Percentiles rank a stretch among this genome's conserved stretches.
Conservation (phyloP, 2,329 filamentous ascomycete species). For the Pseudopyricularia cyperi region DNA sequence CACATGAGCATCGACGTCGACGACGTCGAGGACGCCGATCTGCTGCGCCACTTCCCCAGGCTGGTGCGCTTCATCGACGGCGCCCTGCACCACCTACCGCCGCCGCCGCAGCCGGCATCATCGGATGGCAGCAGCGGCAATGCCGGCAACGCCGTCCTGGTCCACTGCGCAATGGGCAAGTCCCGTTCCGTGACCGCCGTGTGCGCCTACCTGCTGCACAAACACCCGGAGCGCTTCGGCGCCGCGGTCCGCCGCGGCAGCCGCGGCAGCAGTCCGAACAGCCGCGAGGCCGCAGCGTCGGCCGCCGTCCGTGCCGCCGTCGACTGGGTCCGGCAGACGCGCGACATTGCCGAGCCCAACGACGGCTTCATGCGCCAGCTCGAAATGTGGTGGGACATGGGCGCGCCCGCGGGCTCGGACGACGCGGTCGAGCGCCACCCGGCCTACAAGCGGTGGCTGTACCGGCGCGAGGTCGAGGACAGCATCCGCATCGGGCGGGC, state of each 20-base stretch:
- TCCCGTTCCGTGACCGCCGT: conserved; percentile 79
- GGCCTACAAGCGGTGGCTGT: conserved; percentile 63
- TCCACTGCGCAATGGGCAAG: conserved; percentile 85
- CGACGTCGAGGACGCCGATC: conserved; percentile 79
- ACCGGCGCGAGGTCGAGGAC: conserved; percentile 39
- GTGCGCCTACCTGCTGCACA: conserved; percentile 73
- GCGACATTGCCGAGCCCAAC: conserved; percentile 79
- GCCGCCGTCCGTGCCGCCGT: conserved; percentile 50
- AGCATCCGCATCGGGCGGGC: conserved; percentile 61
- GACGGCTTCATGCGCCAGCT: conserved; percentile 84
- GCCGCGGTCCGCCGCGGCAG: conserved; percentile 30
- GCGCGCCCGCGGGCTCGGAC: conserved; percentile 50
- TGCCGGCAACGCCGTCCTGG: conserved; percentile 31
- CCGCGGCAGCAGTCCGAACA: conserved; percentile 22
- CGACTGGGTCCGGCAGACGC: conserved; percentile 51
- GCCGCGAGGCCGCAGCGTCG: conserved; percentile 21
- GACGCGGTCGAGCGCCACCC: conserved; percentile 49
- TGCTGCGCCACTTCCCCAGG: conserved; percentile 66
- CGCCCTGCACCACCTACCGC: conserved; percentile 50
- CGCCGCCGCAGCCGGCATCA: neutral
- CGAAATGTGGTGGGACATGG: conserved; percentile 77
- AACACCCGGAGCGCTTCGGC: conserved; percentile 40
- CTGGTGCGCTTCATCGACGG: conserved; percentile 75
- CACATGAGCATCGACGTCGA: conserved; percentile 77
- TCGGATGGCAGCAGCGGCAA: neutral